Base-by-base conservation (phyloP, 2,329 filamentous ascomycete species). In the Trichothecium roseum region DNA sequence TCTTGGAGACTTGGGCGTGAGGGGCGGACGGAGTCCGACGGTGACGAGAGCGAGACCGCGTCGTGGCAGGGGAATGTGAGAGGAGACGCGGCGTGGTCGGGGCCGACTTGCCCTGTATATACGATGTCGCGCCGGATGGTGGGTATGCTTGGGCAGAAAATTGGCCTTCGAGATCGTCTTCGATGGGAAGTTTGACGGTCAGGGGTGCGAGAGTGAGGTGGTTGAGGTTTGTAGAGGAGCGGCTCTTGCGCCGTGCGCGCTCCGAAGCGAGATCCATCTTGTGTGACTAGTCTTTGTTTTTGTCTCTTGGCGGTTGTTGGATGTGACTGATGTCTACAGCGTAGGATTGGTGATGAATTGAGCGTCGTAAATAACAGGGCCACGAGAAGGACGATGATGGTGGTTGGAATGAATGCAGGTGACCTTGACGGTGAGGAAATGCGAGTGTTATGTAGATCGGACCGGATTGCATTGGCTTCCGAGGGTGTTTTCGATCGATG, bases 31-130 rank as follows among this genome's bases (percentile, higher is more conserved):
- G 48, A 13, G 52, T 57, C 44, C 63, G 60, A 43, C 63, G 61
- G 39, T 60, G 61, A 29, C 64, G 59, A 22, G 64, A 65, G 40
- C 59, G 62, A 18, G 66, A 68, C 32, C 62, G 60, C 17, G 67
- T 59, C 27, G 63, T 62, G 6, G 68, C 69, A 16, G 69, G 68
- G 6, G 73, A 74, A 37, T 66, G 69, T 15, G 72, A 70, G 30
- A 82, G 64, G 18, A 81, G 68, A 16, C 74, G 68, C 7, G 78
- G 78, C 3, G 78, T 81, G 2, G 74, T 72, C 5, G 78, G 77
- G 2, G 74, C 73, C 16, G 78, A 78, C 47, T 70, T 73, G 46
- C 68, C 71, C 50, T 77, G 66, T 13, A 79, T 63, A 47, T 81
- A 79, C 14, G 73, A 78, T 8, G 52, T 47, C 30, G 43, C 48